These are phyloP conservation scores for Amaranthus cruentus DNA, from an alignment of 148 eudicot species.

Conservation along the genomic window DNA sequence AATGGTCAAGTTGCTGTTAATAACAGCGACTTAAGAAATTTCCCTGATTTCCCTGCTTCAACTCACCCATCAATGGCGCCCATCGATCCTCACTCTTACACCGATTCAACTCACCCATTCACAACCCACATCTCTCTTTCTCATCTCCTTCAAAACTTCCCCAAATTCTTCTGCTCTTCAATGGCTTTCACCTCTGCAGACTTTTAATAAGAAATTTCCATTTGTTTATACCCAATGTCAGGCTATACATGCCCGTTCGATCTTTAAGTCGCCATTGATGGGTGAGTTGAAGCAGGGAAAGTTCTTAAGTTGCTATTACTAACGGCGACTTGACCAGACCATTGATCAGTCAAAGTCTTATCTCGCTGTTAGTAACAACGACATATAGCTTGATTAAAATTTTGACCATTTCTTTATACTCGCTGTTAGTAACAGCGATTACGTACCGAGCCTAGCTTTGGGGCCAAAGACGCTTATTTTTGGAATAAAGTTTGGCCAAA, in stretches of 20 bases:
- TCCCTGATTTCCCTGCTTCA: background rate
- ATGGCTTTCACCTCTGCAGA: constrained; percentile 82
- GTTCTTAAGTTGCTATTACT: too few species aligned
- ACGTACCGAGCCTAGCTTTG: too few species aligned
- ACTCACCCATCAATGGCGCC: constrained; percentile 26
- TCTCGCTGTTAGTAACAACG: too few species aligned
- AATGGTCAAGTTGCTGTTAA: too few species aligned
- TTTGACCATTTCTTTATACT: too few species aligned
- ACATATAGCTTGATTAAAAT: too few species aligned
- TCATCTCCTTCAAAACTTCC: constrained; percentile 25
- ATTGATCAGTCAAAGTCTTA: too few species aligned
- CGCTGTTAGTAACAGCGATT: too few species aligned
- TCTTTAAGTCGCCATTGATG: constrained; percentile 26
- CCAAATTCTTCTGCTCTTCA: constrained; percentile 65
- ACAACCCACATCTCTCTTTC: constrained; percentile 41
- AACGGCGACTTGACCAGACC: too few species aligned
- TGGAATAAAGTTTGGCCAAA: too few species aligned
- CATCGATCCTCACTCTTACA: constrained; percentile 45
- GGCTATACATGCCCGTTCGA: constrained; percentile 74
- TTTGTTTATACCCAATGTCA: constrained; percentile 94
- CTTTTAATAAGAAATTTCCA: constrained; percentile 56
- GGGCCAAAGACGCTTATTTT: too few species aligned
- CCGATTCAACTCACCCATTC: constrained; percentile 31
- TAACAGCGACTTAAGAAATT: background rate
- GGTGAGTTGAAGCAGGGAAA: too few species aligned